Evolutionary conservation across 164 flowering plant species (phyloP), one percentile per base, ranked within the genome.

Genomic region (Amborella trichopoda): DNA sequence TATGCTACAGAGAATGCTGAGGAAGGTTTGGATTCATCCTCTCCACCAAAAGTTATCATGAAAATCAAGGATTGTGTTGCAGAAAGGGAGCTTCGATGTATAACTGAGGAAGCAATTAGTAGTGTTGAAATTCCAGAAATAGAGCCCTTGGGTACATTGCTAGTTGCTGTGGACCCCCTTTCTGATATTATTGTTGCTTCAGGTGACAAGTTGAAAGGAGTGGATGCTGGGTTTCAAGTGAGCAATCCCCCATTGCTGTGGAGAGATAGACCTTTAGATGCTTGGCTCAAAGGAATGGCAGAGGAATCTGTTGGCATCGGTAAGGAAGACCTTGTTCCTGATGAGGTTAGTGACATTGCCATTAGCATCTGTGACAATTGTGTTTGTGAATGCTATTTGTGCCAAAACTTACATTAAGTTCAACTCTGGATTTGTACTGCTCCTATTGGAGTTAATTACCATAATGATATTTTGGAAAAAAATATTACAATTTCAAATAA

Each of bases 281-380:
- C n/a, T n/a, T n/a, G n/a, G n/a, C 19, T n/a, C 21, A 48, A 24
- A 50, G 17, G 18, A 14, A 13, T 32, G 23, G 45, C 16, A 2
- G 21, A 58, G 14, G 49, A 49, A 28, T 41, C 65, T 48, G 42
- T 63, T 38, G 46, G 58, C 43, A 44, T 41, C 22, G 44, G 6
- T 49, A 61, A 62, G 36, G 55, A 59, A 9, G 54, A 56, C 44
- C 45, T 46, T 66, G 41, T 50, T 28, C 46, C 62, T 3, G 28
- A 49, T 41, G 53, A 68, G 78, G 83, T 72, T 45, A 62, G 68
- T 64, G 39, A 16, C 44, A 30, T 26, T 37, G 33, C 41, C n/a
- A n/a, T n/a, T n/a, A n/a, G n/a, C n/a, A n/a, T n/a, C n/a, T n/a
- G n/a, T n/a, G n/a, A n/a, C n/a, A n/a, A n/a, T n/a, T n/a, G n/a